Evolutionary conservation across 495 filamentous ascomycete species (phyloP).

Genomic region (Aspergillus nanangensis): DNA sequence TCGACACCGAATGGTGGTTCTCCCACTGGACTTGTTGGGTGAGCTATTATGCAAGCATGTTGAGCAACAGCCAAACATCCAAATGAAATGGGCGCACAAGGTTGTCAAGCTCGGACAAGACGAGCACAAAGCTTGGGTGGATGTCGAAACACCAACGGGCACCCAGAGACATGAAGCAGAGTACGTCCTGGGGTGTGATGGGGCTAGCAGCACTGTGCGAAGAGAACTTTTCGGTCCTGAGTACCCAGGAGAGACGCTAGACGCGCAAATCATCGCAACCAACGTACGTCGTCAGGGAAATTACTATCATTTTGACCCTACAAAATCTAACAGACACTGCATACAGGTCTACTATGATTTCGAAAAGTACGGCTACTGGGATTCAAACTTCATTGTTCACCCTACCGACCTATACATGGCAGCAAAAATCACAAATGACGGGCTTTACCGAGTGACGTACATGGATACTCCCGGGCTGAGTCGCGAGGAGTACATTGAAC

Average conservation of each 20-base stretch:
- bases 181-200: slow-evolving; percentile 57
- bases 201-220: slow-evolving; percentile 51
- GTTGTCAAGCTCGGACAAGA: slow-evolving; percentile 49
- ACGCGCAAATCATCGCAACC: slow-evolving; percentile 56
- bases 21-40: slow-evolving; percentile 43
- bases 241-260: slow-evolving; percentile 56
- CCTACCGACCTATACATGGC: slow-evolving; percentile 60
- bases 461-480: slow-evolving; percentile 48
- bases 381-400: slow-evolving; percentile 56
- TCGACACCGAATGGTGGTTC: slow-evolving; percentile 41
- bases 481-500: slow-evolving; percentile 46
- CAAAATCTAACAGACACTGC: no score
- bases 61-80: slow-evolving; percentile 33
- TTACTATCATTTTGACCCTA: no score
- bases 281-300: slow-evolving; percentile 53
- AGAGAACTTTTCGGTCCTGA: slow-evolving; percentile 52
- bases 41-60: slow-evolving; percentile 45
- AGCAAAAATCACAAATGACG: slow-evolving; percentile 52
- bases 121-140: slow-evolving; percentile 43
- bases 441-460: slow-evolving; percentile 58
- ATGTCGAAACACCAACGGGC: slow-evolving; percentile 42
- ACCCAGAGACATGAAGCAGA: slow-evolving; percentile 41
- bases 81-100: slow-evolving; percentile 44
- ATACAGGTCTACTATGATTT: slow-evolving; percentile 56
- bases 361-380: slow-evolving; percentile 47